phyloP scores from a whole-genome alignment of 495 filamentous ascomycete species.

The Cairneyella variabilis region DNA sequence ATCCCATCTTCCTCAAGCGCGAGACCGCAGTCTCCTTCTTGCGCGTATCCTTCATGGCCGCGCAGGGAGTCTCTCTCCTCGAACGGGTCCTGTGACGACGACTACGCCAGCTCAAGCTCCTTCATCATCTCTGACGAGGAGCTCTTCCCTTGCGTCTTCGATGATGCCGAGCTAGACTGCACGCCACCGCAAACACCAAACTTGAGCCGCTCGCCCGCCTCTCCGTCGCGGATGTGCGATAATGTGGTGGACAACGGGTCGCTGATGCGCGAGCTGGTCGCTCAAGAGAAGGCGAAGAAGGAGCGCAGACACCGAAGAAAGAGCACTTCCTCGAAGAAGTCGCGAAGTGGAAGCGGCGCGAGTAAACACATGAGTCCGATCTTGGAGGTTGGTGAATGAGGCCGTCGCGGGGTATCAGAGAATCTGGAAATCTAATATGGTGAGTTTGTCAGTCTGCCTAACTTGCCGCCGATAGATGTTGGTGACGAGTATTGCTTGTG shows the following conservation, averaged over 20 bases:
- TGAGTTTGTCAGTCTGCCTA: constrained; percentile 13
- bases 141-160: constrained; percentile 39
- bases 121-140: constrained; percentile 50
- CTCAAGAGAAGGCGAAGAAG: constrained; percentile 24
- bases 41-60: constrained; percentile 53
- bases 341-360: constrained; percentile 13
- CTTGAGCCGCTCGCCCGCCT: constrained; percentile 16
- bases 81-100: constrained; percentile 32
- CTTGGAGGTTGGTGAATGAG: constrained; percentile 23
- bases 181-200: constrained; percentile 20
- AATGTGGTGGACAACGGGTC: constrained; percentile 19
- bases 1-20: constrained; percentile 16
- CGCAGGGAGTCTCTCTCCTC: constrained; percentile 42
- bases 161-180: constrained; percentile 23
- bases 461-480: neutral
- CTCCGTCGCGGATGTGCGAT: constrained; percentile 13
- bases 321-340: constrained; percentile 19
- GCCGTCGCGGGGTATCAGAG: neutral
- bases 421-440: constrained; percentile 9
- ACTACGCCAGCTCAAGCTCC: constrained; percentile 29
- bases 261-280: constrained; percentile 23
- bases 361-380: constrained; percentile 27
- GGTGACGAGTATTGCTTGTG: neutral
- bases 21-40: constrained; percentile 31
- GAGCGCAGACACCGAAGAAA: constrained; percentile 9